Base-by-base conservation (phyloP, 1,284 basidiomycete species). In the Pseudozyma flocculosa region DNA sequence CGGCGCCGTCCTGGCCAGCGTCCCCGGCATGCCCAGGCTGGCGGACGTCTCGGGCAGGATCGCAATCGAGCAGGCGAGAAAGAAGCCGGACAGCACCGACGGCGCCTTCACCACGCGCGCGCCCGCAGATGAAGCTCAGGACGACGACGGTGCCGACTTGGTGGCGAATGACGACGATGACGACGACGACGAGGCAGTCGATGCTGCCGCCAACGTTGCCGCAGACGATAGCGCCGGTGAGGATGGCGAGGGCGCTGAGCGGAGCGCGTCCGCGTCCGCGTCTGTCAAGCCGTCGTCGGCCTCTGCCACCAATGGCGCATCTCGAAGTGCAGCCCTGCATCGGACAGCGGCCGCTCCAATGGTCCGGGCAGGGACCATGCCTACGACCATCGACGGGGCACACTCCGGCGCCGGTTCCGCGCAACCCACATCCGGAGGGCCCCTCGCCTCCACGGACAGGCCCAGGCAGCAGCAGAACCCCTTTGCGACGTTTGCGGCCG, bases 41-140 rank as follows among this genome's bases (percentile, higher is more conserved):
- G 85, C 87, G 0, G 80, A 84, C 10, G 80, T 87, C 22, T 85
- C 87, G 70, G 93, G 92, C 4, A 82, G 87, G 61, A 87, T 95
- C 45, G 90, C 91, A 0, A 82, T 98, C 45, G 90, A 92, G 63
- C 94, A 98, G 78, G 90, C 61, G 3, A 83, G 92, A 59, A 79
- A 83, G 54, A 77, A 78, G 26, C 66, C 73, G 21, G 78, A 79
- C 24, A 51, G 53, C 21, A 59, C 54, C 30, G 50, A 64, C 40
- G 43, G 48, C 38, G 59, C 55, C 2, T 43, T 65, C 8, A 59
- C 56, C 37, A 43, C 45, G 5, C 50, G 56, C 22, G 52, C 48
- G n/a, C 38, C 34, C 26, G 49, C 79, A 80, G 65, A 53, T 9
- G 26, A 29, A 5, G 26, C 5, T 29, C 26, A 29, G 11, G 26